These are phyloP conservation scores for Pezicula rhizophila DNA, from an alignment of 2,329 filamentous ascomycete species.

Conservation along the genomic window DNA sequence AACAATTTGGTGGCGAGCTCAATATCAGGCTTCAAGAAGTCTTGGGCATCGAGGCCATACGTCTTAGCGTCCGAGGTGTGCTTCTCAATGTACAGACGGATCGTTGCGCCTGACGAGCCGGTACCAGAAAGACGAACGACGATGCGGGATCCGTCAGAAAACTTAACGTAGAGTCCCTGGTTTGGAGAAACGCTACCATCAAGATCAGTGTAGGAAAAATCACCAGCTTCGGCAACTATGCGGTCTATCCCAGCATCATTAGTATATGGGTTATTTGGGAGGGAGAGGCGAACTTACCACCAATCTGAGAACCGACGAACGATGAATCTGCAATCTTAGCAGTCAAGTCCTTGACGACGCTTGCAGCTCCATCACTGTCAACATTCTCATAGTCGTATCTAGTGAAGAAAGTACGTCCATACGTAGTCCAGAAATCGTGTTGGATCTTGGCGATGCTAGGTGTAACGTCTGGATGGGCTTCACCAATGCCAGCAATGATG, in stretches of 20 bases:
- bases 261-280: background rate
- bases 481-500: slow-evolving; percentile 90
- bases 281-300: slow-evolving; percentile 42
- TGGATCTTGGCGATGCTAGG: slow-evolving; percentile 96
- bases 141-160: slow-evolving; percentile 90
- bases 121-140: slow-evolving; percentile 94
- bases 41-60: slow-evolving; percentile 79
- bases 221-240: slow-evolving; percentile 82
- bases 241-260: slow-evolving; percentile 41
- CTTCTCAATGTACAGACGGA: slow-evolving; percentile 95
- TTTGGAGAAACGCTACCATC: slow-evolving; percentile 93
- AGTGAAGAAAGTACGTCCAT: slow-evolving; percentile 98
- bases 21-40: slow-evolving; percentile 88
- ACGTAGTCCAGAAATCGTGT: slow-evolving; percentile 92
- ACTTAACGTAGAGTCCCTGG: slow-evolving; percentile 92
- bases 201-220: slow-evolving; percentile 98
- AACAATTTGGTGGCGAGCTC: slow-evolving; percentile 77
- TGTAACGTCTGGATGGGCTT: slow-evolving; percentile 70
- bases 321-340: slow-evolving; percentile 66
- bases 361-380: slow-evolving; percentile 83
- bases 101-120: slow-evolving; percentile 90
- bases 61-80: slow-evolving; percentile 76
- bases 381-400: slow-evolving; percentile 98
- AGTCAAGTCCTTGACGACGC: slow-evolving; percentile 77
- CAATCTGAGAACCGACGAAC: slow-evolving; percentile 79